Conservation (phyloP, 306 rosid species). For the Datisca glomerata region DNA sequence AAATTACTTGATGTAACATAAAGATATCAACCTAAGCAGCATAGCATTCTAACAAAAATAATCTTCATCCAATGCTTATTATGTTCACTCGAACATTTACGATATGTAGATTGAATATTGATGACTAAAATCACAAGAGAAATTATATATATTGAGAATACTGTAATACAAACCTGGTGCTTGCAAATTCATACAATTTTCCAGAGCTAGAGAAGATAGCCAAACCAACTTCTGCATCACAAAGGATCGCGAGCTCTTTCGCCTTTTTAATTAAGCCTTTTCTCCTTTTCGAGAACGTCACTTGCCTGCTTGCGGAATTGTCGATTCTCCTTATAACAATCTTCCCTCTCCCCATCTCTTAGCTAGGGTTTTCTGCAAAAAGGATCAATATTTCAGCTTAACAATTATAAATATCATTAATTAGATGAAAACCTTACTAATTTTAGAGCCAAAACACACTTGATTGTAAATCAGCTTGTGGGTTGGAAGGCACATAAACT, state of each 20-base stretch:
- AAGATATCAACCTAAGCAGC: too few relatives aligned
- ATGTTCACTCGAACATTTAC: too few relatives aligned
- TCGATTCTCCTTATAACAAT: conserved; percentile 75
- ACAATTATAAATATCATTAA: too few relatives aligned
- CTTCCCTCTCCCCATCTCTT: conserved; percentile 88
- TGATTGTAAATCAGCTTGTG: neutral
- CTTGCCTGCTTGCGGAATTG: conserved; percentile 67
- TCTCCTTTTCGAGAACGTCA: conserved; percentile 88
- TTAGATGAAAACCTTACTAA: neutral
- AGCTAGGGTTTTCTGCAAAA: conserved; percentile 10
- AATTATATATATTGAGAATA: too few relatives aligned
- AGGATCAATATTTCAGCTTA: too few relatives aligned
- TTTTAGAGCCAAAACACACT: neutral
- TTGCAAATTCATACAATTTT: conserved; percentile 71
- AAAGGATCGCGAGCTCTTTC: conserved; percentile 63
- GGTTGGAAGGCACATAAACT: neutral
- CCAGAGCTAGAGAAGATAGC: conserved; percentile 66
- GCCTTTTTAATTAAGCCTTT: conserved; percentile 89
- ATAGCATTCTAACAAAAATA: too few relatives aligned
- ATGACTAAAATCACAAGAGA: too few relatives aligned
- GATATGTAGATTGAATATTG: too few relatives aligned
- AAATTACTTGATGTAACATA: too few relatives aligned
- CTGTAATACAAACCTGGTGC: conserved; percentile 48
- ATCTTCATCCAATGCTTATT: too few relatives aligned
- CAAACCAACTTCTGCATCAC: conserved; percentile 82